A percentile compares a stretch with the other conserved stretches of the same genome.
These are phyloP conservation scores for Mayamaea pseudoterrestris DNA, from an alignment of 108 stramenopile genomes.

Conservation along the genomic window DNA sequence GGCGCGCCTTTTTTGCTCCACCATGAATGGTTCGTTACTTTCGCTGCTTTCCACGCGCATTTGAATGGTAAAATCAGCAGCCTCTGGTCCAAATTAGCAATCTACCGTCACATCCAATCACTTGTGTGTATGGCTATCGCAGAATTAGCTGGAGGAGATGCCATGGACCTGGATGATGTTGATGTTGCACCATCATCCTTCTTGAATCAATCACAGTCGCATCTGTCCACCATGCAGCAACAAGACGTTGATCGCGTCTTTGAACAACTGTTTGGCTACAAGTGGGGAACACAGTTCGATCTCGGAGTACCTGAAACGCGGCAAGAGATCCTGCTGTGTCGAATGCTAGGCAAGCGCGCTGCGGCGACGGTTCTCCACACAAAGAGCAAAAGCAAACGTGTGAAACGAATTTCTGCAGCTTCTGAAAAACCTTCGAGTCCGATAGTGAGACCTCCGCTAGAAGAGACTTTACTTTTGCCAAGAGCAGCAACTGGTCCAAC, in stretches of 20 bases:
- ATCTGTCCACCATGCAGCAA: neutral
- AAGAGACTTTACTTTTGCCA: no score
- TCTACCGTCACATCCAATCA: neutral
- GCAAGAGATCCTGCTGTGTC: constrained; percentile 1
- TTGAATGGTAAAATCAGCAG: neutral
- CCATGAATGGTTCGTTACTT: neutral
- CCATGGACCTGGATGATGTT: neutral
- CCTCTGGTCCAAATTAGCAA: neutral
- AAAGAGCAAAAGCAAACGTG: neutral
- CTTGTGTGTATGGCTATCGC: neutral
- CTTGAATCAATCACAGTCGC: neutral
- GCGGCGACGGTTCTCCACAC: constrained; percentile 17
- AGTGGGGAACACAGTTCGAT: constrained; percentile 27
- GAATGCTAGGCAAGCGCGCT: constrained; percentile 39
- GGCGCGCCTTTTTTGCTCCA: no score
- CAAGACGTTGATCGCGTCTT: constrained; percentile 62
- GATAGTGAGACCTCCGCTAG: no score
- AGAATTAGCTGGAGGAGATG: neutral
- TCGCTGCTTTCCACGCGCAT: neutral
- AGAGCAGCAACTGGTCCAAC: neutral
- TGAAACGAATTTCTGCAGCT: no score
- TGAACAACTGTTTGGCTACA: constrained; percentile 56
- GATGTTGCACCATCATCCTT: neutral
- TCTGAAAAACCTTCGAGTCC: constrained; percentile 4
- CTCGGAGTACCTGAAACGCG: constrained; percentile 3